Conservation (phyloP, 192 early-diverging fungal genomes). For the Coemansia sp. region DNA sequence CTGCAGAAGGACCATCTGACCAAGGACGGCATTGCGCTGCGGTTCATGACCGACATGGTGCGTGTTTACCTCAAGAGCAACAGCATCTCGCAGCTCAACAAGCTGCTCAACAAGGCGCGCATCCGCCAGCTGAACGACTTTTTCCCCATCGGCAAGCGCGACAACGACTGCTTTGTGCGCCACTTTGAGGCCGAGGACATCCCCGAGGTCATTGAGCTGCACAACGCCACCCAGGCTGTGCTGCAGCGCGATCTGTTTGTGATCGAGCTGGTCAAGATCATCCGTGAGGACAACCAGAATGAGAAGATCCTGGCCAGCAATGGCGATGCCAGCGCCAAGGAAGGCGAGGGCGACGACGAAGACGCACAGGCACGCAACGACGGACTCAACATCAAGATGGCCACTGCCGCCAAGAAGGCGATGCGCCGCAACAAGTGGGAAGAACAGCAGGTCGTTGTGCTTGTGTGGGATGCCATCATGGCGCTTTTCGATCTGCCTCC, state of each 20-base stretch:
- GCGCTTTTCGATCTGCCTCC: slow-evolving; percentile 72
- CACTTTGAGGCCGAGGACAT: slow-evolving; percentile 94
- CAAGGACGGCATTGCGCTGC: slow-evolving; percentile 81
- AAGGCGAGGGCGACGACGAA: slow-evolving; percentile 8
- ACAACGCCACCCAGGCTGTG: slow-evolving; percentile 67
- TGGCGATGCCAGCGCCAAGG: slow-evolving; percentile 12
- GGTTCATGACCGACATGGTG: slow-evolving; percentile 81
- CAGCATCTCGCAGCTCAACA: slow-evolving; percentile 70
- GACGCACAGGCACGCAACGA: no score
- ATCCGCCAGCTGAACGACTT: slow-evolving; percentile 76
- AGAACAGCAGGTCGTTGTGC: slow-evolving; percentile 69
- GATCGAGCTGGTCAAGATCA: slow-evolving; percentile 55
- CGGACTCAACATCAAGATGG: slow-evolving; percentile 24
- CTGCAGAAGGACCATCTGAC: slow-evolving; percentile 93
- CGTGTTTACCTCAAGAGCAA: slow-evolving; percentile 75
- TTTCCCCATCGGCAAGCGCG: slow-evolving; percentile 88
- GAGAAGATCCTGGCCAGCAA: background rate
- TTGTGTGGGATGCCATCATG: slow-evolving; percentile 83
- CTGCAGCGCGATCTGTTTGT: slow-evolving; percentile 65
- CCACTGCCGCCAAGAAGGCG: slow-evolving; percentile 12
- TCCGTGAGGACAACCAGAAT: slow-evolving; percentile 48
- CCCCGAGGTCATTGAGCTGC: slow-evolving; percentile 80
- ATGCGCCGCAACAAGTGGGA: slow-evolving; percentile 57
- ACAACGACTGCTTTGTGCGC: slow-evolving; percentile 80
- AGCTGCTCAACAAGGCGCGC: slow-evolving; percentile 63